phyloP scores from a whole-genome alignment of 306 rosid species.

The Cucurbita ficifolia region DNA sequence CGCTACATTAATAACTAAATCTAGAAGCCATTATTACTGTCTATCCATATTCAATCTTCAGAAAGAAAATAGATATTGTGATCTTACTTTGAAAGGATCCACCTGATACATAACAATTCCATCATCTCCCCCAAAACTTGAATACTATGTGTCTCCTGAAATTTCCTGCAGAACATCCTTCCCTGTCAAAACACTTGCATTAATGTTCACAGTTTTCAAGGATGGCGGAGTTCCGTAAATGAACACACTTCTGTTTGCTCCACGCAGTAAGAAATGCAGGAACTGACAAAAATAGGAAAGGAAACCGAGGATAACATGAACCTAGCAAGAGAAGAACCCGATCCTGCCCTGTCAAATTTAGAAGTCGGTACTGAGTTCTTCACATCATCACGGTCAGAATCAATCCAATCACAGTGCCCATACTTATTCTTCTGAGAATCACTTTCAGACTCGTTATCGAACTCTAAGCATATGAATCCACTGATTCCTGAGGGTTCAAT shows the following conservation, averaged over 20 bases:
- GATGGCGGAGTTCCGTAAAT: background rate
- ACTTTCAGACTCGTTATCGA: slow-evolving; percentile 53
- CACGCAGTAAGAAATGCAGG: background rate
- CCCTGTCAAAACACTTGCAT: slow-evolving; percentile 16
- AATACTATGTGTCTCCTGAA: slow-evolving; percentile 14
- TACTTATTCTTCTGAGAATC: slow-evolving; percentile 14
- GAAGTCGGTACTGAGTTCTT: slow-evolving; percentile 27
- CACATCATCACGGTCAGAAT: slow-evolving; percentile 6
- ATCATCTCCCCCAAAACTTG: slow-evolving; percentile 18
- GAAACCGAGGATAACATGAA: slow-evolving; percentile 1
- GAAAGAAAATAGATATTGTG: background rate
- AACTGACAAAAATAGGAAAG: background rate
- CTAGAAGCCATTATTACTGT: background rate
- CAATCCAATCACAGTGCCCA: slow-evolving; percentile 18
- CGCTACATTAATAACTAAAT: background rate
- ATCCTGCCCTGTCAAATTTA: background rate
- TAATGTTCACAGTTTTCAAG: slow-evolving; percentile 2
- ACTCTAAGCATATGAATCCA: slow-evolving; percentile 74
- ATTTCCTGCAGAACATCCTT: slow-evolving; percentile 16
- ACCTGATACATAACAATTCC: slow-evolving; percentile 26
- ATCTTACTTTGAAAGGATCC: background rate
- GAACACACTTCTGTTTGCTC: background rate
- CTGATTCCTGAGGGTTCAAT: slow-evolving; percentile 30
- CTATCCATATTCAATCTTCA: background rate
- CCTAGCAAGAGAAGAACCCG: slow-evolving; percentile 34